Evolutionary conservation across 1,139 yeast genomes (phyloP).

Genomic region (Suhomyces bokatorum): DNA sequence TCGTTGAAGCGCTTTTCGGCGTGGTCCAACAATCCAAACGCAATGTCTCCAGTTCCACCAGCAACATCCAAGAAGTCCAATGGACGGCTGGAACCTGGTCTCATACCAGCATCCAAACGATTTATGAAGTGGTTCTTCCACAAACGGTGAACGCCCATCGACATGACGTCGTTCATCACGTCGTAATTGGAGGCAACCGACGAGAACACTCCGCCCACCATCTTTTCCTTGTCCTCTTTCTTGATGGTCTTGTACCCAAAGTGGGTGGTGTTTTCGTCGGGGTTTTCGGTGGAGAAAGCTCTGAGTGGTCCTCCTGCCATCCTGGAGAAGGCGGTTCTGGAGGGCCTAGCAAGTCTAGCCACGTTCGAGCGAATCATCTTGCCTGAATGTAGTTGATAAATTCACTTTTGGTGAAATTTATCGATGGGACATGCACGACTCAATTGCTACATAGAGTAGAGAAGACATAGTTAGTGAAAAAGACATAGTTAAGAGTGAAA

Average conservation of each 20-base stretch:
- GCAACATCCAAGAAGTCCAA: slow-evolving; percentile 92
- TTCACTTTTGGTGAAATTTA: slow-evolving; percentile 1
- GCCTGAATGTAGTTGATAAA: neutral
- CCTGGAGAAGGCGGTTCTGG: slow-evolving; percentile 1
- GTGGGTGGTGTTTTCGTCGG: slow-evolving; percentile 62
- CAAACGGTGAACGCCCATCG: slow-evolving; percentile 87
- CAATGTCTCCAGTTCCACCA: slow-evolving; percentile 99
- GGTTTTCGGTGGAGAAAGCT: slow-evolving; percentile 6
- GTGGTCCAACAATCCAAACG: slow-evolving; percentile 90
- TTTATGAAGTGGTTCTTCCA: slow-evolving; percentile 93
- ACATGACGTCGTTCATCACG: slow-evolving; percentile 97
- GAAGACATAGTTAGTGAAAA: no score
- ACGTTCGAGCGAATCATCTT: slow-evolving; percentile 4
- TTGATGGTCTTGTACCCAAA: slow-evolving; percentile 90
- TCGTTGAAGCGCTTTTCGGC: slow-evolving; percentile 82
- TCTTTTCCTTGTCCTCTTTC: slow-evolving; percentile 75
- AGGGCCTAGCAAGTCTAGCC: slow-evolving; percentile 4
- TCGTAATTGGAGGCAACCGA: slow-evolving; percentile 95
- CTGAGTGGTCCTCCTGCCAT: slow-evolving; percentile 1
- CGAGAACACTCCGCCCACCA: slow-evolving; percentile 88
- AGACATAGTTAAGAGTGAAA: no score
- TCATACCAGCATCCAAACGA: slow-evolving; percentile 88
- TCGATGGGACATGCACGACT: slow-evolving; percentile 2
- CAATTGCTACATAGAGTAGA: no score
- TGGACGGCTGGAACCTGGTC: slow-evolving; percentile 80